A percentile compares a stretch with the other conserved stretches of the same genome.
Evolutionary conservation across 345 rosid genomes (phyloP).

Genomic region (Passiflora organensis): DNA sequence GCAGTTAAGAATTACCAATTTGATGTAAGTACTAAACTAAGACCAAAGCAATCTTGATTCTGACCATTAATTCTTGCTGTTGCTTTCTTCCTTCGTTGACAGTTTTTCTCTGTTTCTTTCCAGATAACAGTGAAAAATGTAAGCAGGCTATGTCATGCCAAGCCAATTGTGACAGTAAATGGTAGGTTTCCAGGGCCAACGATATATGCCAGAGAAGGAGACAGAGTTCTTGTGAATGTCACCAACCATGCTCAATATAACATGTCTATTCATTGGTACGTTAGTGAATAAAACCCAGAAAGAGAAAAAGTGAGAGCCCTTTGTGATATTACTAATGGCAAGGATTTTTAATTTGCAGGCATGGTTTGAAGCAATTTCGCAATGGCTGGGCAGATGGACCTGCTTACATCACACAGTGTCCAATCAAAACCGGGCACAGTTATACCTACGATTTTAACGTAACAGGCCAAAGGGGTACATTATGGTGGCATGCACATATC

Average conservation of each 20-base stretch:
- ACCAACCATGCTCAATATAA: constrained; percentile 53
- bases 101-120: not conserved
- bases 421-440: constrained; percentile 47
- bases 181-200: constrained; percentile 63
- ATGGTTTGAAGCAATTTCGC: constrained; percentile 61
- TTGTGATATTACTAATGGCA: not conserved
- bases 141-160: constrained; percentile 58
- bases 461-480: constrained; percentile 61
- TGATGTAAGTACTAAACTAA: constrained; percentile 8
- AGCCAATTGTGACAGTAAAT: constrained; percentile 58
- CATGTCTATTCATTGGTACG: constrained; percentile 57
- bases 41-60: not conserved
- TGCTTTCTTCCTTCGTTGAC: not conserved
- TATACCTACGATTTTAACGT: constrained; percentile 50
- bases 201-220: constrained; percentile 51
- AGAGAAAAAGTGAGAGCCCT: not conserved
- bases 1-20: constrained; percentile 14
- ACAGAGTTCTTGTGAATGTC: constrained; percentile 47
- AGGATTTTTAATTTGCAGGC: constrained; percentile 26
- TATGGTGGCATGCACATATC: constrained; percentile 75
- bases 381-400: constrained; percentile 74
- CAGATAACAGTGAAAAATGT: constrained; percentile 58
- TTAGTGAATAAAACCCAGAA: not conserved
- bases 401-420: constrained; percentile 64
- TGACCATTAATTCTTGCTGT: not conserved